Conservation (phyloP, 345 rosid genomes). For the Euphorbia pulcherrima region DNA sequence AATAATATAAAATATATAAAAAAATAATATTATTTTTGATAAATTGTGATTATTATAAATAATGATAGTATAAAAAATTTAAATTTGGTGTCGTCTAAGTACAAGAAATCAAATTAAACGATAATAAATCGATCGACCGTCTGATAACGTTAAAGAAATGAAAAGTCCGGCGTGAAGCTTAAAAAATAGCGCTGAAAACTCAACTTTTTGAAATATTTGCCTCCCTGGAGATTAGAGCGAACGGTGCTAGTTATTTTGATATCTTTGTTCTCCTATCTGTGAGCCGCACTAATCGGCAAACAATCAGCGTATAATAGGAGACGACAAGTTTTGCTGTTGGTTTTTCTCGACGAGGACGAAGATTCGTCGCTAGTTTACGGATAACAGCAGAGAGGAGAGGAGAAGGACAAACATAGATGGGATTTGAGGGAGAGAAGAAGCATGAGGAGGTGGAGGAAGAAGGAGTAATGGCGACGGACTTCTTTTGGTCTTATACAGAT, state of each 20-base stretch:
- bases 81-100: no score
- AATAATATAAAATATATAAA: no score
- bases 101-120: no score
- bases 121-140: no score
- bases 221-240: background rate
- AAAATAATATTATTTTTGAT: no score
- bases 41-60: no score
- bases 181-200: no score
- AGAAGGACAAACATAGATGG: slow-evolving; percentile 9
- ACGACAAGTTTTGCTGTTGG: background rate
- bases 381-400: background rate
- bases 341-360: background rate
- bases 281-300: background rate
- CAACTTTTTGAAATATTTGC: background rate
- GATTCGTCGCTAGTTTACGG: background rate
- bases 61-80: no score
- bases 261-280: slow-evolving; percentile 5
- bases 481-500: slow-evolving; percentile 90
- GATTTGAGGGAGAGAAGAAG: slow-evolving; percentile 27
- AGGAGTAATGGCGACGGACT: slow-evolving; percentile 64
- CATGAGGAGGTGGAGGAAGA: slow-evolving; percentile 33
- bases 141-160: no score
- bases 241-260: no score
- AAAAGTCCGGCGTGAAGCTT: no score
- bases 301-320: background rate